Evolutionary conservation across 192 early-diverging fungal species (phyloP).

Genomic region (Backusella tarrabulga): DNA sequence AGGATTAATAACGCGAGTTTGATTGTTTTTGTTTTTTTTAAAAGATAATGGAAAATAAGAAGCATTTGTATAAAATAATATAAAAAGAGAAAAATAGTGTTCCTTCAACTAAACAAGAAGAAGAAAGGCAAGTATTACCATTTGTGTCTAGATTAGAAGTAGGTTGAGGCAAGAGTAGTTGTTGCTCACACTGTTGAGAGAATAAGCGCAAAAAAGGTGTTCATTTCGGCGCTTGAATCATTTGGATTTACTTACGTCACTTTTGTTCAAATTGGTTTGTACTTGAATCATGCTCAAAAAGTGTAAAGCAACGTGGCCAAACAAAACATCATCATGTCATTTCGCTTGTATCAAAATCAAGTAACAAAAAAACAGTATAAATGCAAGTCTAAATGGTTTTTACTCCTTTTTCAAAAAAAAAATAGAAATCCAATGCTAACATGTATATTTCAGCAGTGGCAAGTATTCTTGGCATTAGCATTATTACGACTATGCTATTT

Average conservation of each 20-base stretch:
- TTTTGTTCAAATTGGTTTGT: background rate
- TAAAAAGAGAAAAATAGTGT: background rate
- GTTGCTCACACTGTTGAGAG: background rate
- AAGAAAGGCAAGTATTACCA: background rate
- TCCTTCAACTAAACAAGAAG: background rate
- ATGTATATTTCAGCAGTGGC: too few relatives aligned
- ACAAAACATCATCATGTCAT: too few relatives aligned
- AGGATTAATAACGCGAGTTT: background rate
- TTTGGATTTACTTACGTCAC: background rate
- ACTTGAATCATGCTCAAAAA: too few relatives aligned
- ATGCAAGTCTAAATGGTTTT: too few relatives aligned
- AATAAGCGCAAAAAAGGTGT: background rate
- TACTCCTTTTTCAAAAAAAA: too few relatives aligned
- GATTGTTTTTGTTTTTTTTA: background rate
- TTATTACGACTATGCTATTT: too few relatives aligned
- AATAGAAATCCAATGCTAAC: too few relatives aligned
- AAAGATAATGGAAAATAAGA: background rate
- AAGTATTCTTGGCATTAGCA: too few relatives aligned
- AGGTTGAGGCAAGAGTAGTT: background rate
- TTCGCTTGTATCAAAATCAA: too few relatives aligned
- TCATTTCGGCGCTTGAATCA: background rate
- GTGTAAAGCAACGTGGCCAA: too few relatives aligned
- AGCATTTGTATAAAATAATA: background rate
- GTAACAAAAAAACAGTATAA: too few relatives aligned
- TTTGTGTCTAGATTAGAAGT: conserved; percentile 3